These are phyloP conservation scores for Phytophthora brassicae DNA, from an alignment of 352 stramenopile species.

Conservation along the genomic window DNA sequence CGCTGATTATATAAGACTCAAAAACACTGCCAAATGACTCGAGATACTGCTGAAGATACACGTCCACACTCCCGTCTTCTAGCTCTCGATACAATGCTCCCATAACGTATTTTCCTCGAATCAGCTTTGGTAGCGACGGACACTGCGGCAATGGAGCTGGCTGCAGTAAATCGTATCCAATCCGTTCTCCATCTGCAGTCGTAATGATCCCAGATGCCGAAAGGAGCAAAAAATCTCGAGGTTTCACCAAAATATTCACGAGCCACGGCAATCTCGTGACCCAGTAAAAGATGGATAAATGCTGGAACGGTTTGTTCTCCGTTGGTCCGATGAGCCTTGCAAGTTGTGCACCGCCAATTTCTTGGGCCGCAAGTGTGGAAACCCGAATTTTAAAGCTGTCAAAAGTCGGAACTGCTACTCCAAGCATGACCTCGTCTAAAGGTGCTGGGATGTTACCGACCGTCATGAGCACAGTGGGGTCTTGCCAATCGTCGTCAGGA, in stretches of 20 bases:
- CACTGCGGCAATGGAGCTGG: conserved; percentile 42
- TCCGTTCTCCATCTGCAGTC: conserved; percentile 36
- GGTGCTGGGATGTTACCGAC: conserved; percentile 41
- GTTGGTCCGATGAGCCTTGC: conserved; percentile 50
- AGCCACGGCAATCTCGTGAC: conserved; percentile 37
- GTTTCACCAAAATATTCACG: conserved; percentile 45
- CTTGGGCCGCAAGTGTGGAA: conserved; percentile 23
- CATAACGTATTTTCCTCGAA: conserved; percentile 37
- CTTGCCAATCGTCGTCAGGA: conserved; percentile 31
- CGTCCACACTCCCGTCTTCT: conserved; percentile 33
- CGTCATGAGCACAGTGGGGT: conserved; percentile 39
- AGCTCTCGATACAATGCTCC: conserved; percentile 34
- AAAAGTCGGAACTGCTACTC: conserved; percentile 44
- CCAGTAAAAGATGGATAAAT: conserved; percentile 52
- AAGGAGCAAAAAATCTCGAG: conserved; percentile 47
- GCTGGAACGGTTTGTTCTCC: conserved; percentile 40
- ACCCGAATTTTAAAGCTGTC: conserved; percentile 42
- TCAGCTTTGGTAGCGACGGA: conserved; percentile 24
- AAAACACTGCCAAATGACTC: conserved; percentile 32
- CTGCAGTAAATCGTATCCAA: conserved; percentile 60
- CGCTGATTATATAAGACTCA: conserved; percentile 27
- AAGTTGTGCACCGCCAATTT: conserved; percentile 47
- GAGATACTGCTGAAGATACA: conserved; percentile 40
- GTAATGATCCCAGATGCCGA: conserved; percentile 43
- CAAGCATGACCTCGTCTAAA: conserved; percentile 69